Percentiles rank a stretch among this genome's conserved stretches.
phyloP scores from a whole-genome alignment of 169 alveolate genomes.

The Theileria parva region DNA sequence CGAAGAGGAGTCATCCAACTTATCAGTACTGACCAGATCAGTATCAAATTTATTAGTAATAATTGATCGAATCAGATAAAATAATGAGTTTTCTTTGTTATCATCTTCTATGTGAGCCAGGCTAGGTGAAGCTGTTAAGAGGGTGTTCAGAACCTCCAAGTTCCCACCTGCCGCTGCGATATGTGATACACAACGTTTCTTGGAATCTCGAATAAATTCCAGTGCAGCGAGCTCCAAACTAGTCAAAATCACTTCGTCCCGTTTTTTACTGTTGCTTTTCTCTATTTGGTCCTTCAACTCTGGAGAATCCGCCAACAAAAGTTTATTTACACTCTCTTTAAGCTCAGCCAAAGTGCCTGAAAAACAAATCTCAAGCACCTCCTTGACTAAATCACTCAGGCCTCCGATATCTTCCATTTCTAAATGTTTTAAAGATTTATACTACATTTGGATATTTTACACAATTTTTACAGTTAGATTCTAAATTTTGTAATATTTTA shows the following conservation, averaged over 20 bases:
- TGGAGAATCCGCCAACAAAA: slow-evolving; percentile 38
- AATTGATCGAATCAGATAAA: slow-evolving; percentile 59
- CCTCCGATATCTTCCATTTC: slow-evolving; percentile 37
- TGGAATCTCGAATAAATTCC: slow-evolving; percentile 55
- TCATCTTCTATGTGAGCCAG: slow-evolving; percentile 52
- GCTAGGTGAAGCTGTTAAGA: slow-evolving; percentile 42
- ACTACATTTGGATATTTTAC: neutral
- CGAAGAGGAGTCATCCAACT: neutral
- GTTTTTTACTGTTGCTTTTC: neutral
- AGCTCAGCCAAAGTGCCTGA: slow-evolving; percentile 55
- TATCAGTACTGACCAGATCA: neutral
- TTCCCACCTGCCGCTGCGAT: slow-evolving; percentile 71
- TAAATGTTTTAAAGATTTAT: neutral
- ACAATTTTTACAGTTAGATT: neutral
- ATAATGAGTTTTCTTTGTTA: slow-evolving; percentile 55
- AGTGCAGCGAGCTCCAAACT: slow-evolving; percentile 52
- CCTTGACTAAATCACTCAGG: slow-evolving; percentile 34
- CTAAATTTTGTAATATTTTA: neutral
- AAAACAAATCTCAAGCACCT: slow-evolving; percentile 45
- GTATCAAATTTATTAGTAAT: slow-evolving; percentile 7
- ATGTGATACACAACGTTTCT: slow-evolving; percentile 55
- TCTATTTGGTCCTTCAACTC: neutral
- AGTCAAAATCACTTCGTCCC: slow-evolving; percentile 25
- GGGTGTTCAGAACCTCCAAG: slow-evolving; percentile 40
- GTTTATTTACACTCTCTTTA: slow-evolving; percentile 17